Evolutionary conservation across 2,329 filamentous ascomycete species (phyloP).

Genomic region (Aspergillus alliaceus): DNA sequence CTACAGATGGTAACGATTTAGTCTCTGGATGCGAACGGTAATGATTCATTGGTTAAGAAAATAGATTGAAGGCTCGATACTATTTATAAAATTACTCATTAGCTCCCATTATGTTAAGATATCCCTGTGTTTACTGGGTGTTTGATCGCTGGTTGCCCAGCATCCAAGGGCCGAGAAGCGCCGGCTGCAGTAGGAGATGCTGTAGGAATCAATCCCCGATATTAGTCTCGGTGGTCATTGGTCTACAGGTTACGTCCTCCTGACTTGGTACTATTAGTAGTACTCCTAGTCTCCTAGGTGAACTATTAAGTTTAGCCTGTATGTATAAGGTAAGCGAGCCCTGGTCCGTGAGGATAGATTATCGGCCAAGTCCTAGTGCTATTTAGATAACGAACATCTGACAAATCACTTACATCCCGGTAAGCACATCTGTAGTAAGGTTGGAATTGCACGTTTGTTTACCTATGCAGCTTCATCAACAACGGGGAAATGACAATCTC

Average conservation of each 20-base stretch:
- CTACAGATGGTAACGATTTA: not conserved
- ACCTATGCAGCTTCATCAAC: not conserved
- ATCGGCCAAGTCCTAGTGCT: conserved; percentile 11
- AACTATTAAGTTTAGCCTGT: not conserved
- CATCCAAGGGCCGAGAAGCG: not conserved
- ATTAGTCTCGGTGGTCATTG: no score
- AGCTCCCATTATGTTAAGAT: not conserved
- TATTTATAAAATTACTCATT: not conserved
- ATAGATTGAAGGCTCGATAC: not conserved
- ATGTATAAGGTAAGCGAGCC: not conserved
- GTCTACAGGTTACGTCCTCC: no score
- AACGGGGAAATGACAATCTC: no score
- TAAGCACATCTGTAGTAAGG: no score
- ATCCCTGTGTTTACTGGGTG: not conserved
- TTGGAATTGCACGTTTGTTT: not conserved
- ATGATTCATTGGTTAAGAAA: not conserved
- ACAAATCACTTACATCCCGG: no score
- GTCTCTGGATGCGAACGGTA: not conserved
- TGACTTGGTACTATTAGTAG: no score
- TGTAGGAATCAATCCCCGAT: not conserved
- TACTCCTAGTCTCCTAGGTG: no score
- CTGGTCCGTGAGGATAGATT: conserved; percentile 9
- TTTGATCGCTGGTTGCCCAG: not conserved
- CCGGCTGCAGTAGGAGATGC: not conserved
- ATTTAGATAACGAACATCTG: no score